phyloP scores from a whole-genome alignment of 1,139 yeast genomes.

The Kodamaea ohmeri region DNA sequence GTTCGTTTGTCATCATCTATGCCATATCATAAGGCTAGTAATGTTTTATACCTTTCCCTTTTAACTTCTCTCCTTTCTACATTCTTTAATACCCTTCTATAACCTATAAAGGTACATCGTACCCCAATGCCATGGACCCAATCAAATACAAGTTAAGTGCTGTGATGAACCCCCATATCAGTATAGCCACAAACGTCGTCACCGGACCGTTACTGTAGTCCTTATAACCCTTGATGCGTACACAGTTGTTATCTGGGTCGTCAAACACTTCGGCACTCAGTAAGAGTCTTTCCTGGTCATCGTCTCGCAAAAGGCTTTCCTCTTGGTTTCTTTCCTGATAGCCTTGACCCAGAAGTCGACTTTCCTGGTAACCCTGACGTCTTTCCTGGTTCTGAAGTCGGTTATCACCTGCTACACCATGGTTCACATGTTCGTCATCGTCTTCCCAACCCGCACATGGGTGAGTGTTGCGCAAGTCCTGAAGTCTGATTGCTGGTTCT shows the following conservation, averaged over 20 bases:
- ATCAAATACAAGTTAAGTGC: conserved; percentile 50
- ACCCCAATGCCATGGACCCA: conserved; percentile 45
- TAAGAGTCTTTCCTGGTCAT: conserved; percentile 1
- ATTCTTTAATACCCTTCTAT: neutral
- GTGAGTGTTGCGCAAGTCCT: conserved; percentile 42
- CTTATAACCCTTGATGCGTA: conserved; percentile 35
- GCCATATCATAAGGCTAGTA: too few relatives aligned
- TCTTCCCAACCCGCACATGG: conserved; percentile 49
- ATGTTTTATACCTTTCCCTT: too few relatives aligned
- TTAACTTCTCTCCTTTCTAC: too few relatives aligned
- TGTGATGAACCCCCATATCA: conserved; percentile 53
- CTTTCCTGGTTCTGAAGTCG: too few relatives aligned
- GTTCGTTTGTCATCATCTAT: too few relatives aligned
- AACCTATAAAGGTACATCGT: conserved; percentile 35
- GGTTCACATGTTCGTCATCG: conserved; percentile 23
- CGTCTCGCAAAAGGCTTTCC: conserved; percentile 6
- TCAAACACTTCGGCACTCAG: conserved; percentile 12
- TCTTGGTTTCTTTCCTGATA: too few relatives aligned
- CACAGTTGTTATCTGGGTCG: conserved; percentile 6
- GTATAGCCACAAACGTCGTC: conserved; percentile 42
- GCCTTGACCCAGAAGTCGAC: too few relatives aligned
- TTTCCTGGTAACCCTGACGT: too few relatives aligned
- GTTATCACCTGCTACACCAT: conserved; percentile 8
- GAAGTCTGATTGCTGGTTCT: conserved; percentile 44
- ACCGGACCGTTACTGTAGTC: conserved; percentile 55